A percentile compares a stretch with the other conserved stretches of the same genome.
These are phyloP conservation scores for Cubamyces sp. DNA, from an alignment of 768 basidiomycete species.

Conservation along the genomic window DNA sequence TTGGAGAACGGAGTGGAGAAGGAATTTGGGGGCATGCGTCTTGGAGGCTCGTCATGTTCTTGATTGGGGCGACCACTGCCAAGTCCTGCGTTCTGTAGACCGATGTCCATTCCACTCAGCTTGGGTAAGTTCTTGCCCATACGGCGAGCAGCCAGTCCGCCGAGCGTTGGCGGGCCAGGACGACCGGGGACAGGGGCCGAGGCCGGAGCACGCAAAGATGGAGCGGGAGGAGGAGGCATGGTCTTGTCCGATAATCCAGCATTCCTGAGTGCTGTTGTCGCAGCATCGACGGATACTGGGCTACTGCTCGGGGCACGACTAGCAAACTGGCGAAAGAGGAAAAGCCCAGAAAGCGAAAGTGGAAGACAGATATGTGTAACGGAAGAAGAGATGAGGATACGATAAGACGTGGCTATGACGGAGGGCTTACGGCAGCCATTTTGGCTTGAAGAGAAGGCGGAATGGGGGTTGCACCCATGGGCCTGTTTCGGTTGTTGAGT, in stretches of 20 bases:
- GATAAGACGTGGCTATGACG: slow-evolving; percentile 5
- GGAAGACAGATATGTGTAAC: background rate
- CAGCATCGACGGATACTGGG: slow-evolving; percentile 44
- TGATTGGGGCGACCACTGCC: slow-evolving; percentile 65
- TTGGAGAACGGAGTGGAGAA: slow-evolving; percentile 86
- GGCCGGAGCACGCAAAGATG: slow-evolving; percentile 34
- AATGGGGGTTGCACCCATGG: slow-evolving; percentile 63
- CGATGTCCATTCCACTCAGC: slow-evolving; percentile 47
- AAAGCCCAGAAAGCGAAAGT: background rate
- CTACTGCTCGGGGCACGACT: slow-evolving; percentile 41
- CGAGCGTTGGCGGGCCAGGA: slow-evolving; percentile 17
- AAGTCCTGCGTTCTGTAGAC: slow-evolving; percentile 67
- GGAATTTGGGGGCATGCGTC: slow-evolving; percentile 37
- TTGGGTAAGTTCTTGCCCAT: slow-evolving; percentile 37
- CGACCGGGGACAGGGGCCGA: slow-evolving; percentile 30
- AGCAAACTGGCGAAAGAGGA: slow-evolving; percentile 45
- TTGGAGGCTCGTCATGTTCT: slow-evolving; percentile 43
- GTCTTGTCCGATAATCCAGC: slow-evolving; percentile 13
- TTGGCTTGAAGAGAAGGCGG: slow-evolving; percentile 91
- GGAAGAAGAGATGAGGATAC: slow-evolving; percentile 26
- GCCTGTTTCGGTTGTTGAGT: slow-evolving; percentile 45
- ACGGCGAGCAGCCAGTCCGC: slow-evolving; percentile 34
- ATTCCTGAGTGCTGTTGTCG: slow-evolving; percentile 40
- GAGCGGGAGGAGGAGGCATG: slow-evolving; percentile 11
- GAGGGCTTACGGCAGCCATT: slow-evolving; percentile 79